phyloP scores from a whole-genome alignment of 2,329 filamentous ascomycete genomes.

The Thermoascus crustaceus region DNA sequence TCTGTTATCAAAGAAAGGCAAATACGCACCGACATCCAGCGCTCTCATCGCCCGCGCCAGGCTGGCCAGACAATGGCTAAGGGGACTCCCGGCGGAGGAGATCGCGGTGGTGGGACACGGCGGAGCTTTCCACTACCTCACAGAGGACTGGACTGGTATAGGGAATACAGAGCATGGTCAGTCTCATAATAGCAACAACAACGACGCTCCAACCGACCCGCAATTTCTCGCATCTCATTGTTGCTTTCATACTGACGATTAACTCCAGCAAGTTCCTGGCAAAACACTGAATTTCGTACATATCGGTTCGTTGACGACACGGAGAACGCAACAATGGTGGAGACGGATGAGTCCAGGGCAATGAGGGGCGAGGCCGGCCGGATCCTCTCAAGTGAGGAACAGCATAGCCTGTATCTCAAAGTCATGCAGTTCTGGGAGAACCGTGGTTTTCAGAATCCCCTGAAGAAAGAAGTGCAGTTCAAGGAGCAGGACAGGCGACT shows the following conservation, averaged over 20 bases:
- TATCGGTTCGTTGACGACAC: slow-evolving; percentile 6
- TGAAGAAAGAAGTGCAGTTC: slow-evolving; percentile 6
- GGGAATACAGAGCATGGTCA: slow-evolving; percentile 9
- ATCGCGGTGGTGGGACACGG: slow-evolving; percentile 12
- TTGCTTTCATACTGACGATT: not conserved
- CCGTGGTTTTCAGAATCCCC: slow-evolving; percentile 9
- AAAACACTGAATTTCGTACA: slow-evolving; percentile 9
- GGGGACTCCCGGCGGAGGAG: slow-evolving; percentile 9
- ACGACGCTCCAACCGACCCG: no score
- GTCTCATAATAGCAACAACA: not conserved
- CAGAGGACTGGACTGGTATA: slow-evolving; percentile 12
- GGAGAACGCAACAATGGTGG: slow-evolving; percentile 8
- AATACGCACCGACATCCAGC: slow-evolving; percentile 6
- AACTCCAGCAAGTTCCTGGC: slow-evolving; percentile 8
- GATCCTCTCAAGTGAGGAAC: slow-evolving; percentile 6
- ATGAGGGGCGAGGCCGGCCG: slow-evolving; percentile 5
- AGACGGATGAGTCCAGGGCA: slow-evolving; percentile 8
- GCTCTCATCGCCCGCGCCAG: slow-evolving; percentile 9
- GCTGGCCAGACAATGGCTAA: slow-evolving; percentile 9
- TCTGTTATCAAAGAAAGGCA: no score
- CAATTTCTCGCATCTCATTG: not conserved
- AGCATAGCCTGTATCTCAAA: slow-evolving; percentile 6
- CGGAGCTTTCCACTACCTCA: slow-evolving; percentile 13
- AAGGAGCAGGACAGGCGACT: not conserved
- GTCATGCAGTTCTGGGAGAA: slow-evolving; percentile 9